Percentiles rank a stretch among this genome's conserved stretches.
Evolutionary conservation across 495 filamentous ascomycete species (phyloP).

Genomic region (Platismatia glauca): DNA sequence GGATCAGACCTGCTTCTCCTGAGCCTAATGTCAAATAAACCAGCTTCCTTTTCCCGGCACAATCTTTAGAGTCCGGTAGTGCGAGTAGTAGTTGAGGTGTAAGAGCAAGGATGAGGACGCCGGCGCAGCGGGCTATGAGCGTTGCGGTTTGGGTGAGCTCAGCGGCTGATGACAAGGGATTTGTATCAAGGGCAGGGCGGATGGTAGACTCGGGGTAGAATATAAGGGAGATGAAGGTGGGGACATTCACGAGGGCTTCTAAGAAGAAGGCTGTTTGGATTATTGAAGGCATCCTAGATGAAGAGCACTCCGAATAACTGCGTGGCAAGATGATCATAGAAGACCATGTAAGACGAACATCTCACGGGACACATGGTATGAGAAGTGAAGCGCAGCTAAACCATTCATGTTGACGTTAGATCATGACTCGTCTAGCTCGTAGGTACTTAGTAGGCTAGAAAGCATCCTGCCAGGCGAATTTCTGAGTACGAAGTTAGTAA

Average conservation of each 20-base stretch:
- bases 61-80: conserved; percentile 7
- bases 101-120: conserved; percentile 10
- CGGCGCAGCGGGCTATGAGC: conserved; percentile 8
- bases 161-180: neutral
- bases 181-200: conserved; percentile 4
- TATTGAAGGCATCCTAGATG: conserved; percentile 8
- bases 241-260: conserved; percentile 30
- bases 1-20: conserved; percentile 12
- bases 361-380: neutral
- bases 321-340: neutral
- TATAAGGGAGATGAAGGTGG: conserved; percentile 31
- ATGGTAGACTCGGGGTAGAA: conserved; percentile 17
- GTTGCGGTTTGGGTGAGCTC: conserved; percentile 3
- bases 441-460: neutral
- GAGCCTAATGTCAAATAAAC: conserved; percentile 12
- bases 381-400: neutral
- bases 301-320: neutral
- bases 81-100: conserved; percentile 14
- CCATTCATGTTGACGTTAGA: neutral
- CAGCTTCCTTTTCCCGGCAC: conserved; percentile 7
- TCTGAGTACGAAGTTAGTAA: conserved; percentile 1
- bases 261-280: conserved; percentile 33
- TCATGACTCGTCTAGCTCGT: no score
- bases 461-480: neutral
- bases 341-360: neutral